These are phyloP conservation scores for Ascochyta rabiei DNA, from an alignment of 2,329 filamentous ascomycete species.

Conservation along the genomic window DNA sequence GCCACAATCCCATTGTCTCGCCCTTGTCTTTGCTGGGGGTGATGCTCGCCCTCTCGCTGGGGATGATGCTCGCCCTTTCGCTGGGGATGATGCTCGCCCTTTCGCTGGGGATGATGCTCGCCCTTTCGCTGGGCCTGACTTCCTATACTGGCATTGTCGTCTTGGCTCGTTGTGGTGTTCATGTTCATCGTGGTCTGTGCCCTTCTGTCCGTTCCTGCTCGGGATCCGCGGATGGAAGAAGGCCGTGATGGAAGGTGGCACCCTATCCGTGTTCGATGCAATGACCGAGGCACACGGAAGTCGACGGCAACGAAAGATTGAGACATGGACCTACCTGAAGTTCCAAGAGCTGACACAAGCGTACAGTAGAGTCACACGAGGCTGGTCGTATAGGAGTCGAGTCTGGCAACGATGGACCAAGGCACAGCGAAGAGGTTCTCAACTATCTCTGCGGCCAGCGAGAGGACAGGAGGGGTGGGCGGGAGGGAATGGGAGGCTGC, in stretches of 20 bases:
- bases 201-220: constrained; percentile 7
- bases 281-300: constrained; percentile 9
- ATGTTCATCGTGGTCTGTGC: constrained; percentile 17
- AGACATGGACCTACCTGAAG: constrained; percentile 36
- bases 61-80: too few species aligned
- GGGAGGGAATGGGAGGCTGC: constrained; percentile 25
- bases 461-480: constrained; percentile 33
- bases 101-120: constrained; percentile 1
- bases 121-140: background rate
- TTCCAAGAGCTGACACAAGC: constrained; percentile 27
- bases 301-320: constrained; percentile 18
- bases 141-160: constrained; percentile 6
- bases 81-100: too few species aligned
- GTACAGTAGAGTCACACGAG: constrained; percentile 31
- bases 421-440: constrained; percentile 24
- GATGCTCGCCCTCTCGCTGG: too few species aligned
- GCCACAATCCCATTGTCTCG: constrained; percentile 16
- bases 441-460: constrained; percentile 41
- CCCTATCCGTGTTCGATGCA: constrained; percentile 1
- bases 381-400: constrained; percentile 34
- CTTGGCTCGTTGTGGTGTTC: constrained; percentile 5
- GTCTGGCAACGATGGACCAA: constrained; percentile 44
- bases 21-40: background rate
- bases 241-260: constrained; percentile 5
- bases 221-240: constrained; percentile 11